Conservation (phyloP, 2,329 filamentous ascomycete genomes). For the Pestalotiopsis sp. region DNA sequence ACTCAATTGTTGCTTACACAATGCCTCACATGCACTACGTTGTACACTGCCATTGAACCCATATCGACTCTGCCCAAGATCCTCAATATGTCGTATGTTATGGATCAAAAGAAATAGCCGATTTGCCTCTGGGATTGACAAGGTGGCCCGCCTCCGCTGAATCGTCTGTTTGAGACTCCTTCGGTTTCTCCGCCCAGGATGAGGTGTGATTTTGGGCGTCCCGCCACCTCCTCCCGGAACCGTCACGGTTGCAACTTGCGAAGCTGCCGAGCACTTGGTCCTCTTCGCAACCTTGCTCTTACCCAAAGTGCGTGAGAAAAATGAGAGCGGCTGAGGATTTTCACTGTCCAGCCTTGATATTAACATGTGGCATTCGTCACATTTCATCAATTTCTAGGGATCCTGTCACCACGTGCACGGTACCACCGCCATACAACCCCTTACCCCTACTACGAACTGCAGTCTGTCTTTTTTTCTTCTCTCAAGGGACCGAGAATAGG, state of each 20-base stretch:
- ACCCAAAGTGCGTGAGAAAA: not conserved
- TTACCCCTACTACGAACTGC: not conserved
- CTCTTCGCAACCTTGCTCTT: not conserved
- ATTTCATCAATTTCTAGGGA: not conserved
- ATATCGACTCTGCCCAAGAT: not conserved
- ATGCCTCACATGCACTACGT: not conserved
- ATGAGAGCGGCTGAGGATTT: too few relatives aligned
- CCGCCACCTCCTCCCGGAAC: not conserved
- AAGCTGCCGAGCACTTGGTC: constrained; percentile 5
- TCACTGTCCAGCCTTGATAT: not conserved
- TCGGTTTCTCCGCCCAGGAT: not conserved
- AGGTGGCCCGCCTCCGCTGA: not conserved
- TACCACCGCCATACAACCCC: not conserved
- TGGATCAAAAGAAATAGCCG: not conserved
- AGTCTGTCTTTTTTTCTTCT: not conserved
- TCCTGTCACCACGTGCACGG: not conserved
- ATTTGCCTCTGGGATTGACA: not conserved
- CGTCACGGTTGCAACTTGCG: constrained; percentile 1
- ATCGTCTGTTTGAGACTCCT: not conserved
- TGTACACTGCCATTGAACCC: not conserved
- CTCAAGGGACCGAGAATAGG: not conserved
- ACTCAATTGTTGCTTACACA: not conserved
- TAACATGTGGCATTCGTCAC: not conserved
- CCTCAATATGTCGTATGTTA: not conserved
- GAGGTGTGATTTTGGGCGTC: not conserved